Evolutionary conservation across 2,329 filamentous ascomycete genomes (phyloP).

Genomic region (Neobulgaria alba): DNA sequence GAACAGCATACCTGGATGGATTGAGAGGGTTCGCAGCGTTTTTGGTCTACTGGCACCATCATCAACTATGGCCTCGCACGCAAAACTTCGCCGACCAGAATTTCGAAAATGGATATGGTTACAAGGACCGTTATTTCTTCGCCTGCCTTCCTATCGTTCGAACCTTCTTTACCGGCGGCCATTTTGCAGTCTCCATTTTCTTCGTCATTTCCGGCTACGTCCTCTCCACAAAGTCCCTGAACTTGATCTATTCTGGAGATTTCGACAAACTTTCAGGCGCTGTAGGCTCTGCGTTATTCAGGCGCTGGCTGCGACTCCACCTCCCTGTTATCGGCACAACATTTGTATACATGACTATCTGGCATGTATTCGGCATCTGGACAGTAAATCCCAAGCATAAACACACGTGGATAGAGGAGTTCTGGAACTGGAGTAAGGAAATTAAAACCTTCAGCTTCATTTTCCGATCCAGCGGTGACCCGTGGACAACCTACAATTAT

Average conservation of each 20-base stretch:
- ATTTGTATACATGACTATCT: constrained; percentile 27
- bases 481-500: constrained; percentile 49
- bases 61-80: constrained; percentile 30
- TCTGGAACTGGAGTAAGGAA: constrained; percentile 34
- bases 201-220: constrained; percentile 43
- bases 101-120: constrained; percentile 24
- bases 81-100: constrained; percentile 7
- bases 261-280: constrained; percentile 30
- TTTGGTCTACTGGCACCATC: constrained; percentile 39
- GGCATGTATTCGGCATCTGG: constrained; percentile 24
- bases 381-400: constrained; percentile 14
- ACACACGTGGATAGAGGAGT: constrained; percentile 16
- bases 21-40: constrained; percentile 40
- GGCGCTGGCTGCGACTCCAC: constrained; percentile 38
- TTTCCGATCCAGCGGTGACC: constrained; percentile 45
- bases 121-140: constrained; percentile 29
- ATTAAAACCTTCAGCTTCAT: constrained; percentile 63
- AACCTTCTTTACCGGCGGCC: constrained; percentile 51
- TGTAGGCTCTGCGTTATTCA: constrained; percentile 38
- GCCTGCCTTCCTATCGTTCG: constrained; percentile 47
- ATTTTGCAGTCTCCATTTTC: constrained; percentile 47
- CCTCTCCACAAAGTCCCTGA: constrained; percentile 36
- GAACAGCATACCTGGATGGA: constrained; percentile 39
- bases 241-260: constrained; percentile 32
- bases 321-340: constrained; percentile 37